Base-by-base conservation (phyloP, 176 grass and related monocot genomes). In the Paspalum notatum region DNA sequence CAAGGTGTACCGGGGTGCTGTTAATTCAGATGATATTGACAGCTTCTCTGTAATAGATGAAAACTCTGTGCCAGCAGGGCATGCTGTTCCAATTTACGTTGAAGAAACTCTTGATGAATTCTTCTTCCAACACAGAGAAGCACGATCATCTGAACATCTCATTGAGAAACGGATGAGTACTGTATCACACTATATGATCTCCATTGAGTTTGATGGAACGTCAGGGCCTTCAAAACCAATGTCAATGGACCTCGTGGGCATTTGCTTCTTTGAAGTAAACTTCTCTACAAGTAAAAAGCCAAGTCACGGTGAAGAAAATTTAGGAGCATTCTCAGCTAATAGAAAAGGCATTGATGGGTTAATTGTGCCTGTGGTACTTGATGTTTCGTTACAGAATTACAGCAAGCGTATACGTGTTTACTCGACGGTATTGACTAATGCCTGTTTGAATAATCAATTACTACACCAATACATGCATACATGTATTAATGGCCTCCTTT, bases 181-280 rank as follows among this genome's bases (percentile, higher is more conserved):
- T 55, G 88, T 98, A 59, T 78, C 88, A 81, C 95, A 98, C 71
- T 93, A 98, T 90, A 91, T 98, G 92, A 94, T 98, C 71, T 92
- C 92, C 44, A 88, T 98, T 54, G 88, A 98, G 76, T 98, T 98
- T 89, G 90, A 98, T 9, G 92, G 92, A 85, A 98, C 92, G 51
- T 90, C 83, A 27, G 83, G 77, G 32, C 84, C 88, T 51, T 98
- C 95, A 57, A 89, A 84, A 58, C 92, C 90, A 73, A 92, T 98
- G 80, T 98, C 95, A 61, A 98, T 98, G 92, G 95, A 98, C 75
- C 82, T 98, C 89, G 95, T 98, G 73, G 92, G 95, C 40, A 77
- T 94, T 75, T 87, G 85, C 84, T 98, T 85, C 78, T 94, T 98
- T 78, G 92, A 98, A 84, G 92, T 93, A 68, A 92, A 94, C 77